Percentiles rank a stretch among this genome's conserved stretches.
Evolutionary conservation across 169 alveolate genomes (phyloP).

Genomic region (Cryptosporidium tyzzeri): DNA sequence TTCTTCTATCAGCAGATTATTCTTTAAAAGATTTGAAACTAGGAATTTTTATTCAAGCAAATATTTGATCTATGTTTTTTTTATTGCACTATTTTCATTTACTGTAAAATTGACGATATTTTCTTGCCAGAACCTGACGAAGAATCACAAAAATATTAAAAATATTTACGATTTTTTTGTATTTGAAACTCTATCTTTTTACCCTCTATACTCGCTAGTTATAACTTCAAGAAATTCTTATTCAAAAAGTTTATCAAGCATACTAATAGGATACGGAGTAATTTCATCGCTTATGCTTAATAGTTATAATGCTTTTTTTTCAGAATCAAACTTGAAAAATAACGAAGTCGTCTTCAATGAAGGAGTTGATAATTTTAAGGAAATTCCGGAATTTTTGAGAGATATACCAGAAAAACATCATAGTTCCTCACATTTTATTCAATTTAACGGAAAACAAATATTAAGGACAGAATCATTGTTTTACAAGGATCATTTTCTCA

Average conservation of each 20-base stretch:
- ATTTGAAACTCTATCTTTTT: slow-evolving; percentile 18
- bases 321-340: neutral
- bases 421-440: slow-evolving; percentile 7
- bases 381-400: neutral
- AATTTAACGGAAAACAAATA: slow-evolving; percentile 33
- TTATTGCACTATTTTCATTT: slow-evolving; percentile 34
- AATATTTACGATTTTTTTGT: neutral
- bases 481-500: slow-evolving; percentile 20
- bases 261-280: slow-evolving; percentile 2
- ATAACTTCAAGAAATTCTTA: neutral
- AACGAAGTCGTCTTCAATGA: neutral
- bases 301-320: neutral
- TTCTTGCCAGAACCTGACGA: neutral
- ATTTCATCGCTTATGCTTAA: neutral
- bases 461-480: slow-evolving; percentile 18
- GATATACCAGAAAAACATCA: neutral
- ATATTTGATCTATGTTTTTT: neutral
- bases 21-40: neutral
- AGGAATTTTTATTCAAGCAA: neutral
- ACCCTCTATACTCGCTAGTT: neutral
- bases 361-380: neutral
- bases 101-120: neutral
- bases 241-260: neutral
- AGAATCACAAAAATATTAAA: neutral
- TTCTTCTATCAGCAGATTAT: neutral